A percentile compares a stretch with the other conserved stretches of the same genome.
These are phyloP conservation scores for Waltergamsia citrina DNA, from an alignment of 2,329 filamentous ascomycete species.

Conservation along the genomic window DNA sequence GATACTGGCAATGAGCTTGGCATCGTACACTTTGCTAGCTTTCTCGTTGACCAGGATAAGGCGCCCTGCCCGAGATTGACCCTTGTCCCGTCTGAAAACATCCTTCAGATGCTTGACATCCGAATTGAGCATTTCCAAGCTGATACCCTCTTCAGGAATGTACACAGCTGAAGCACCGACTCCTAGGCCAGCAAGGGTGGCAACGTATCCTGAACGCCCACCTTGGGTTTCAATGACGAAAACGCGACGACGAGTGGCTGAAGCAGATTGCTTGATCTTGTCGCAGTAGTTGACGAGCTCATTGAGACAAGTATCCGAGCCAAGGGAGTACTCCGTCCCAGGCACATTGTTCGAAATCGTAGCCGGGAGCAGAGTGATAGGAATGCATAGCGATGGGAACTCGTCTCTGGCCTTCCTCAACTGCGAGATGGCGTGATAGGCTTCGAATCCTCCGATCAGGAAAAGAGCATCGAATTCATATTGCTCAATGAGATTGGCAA, in stretches of 20 bases:
- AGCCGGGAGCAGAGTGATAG: slow-evolving; percentile 84
- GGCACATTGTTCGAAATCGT: slow-evolving; percentile 99
- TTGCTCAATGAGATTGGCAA: slow-evolving; percentile 73
- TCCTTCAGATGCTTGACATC: slow-evolving; percentile 86
- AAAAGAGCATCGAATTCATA: slow-evolving; percentile 90
- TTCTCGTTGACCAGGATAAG: slow-evolving; percentile 96
- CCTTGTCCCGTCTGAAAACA: slow-evolving; percentile 76
- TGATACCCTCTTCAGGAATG: slow-evolving; percentile 93
- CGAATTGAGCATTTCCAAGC: slow-evolving; percentile 80
- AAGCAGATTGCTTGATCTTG: slow-evolving; percentile 94
- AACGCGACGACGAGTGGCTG: slow-evolving; percentile 82
- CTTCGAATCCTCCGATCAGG: slow-evolving; percentile 90
- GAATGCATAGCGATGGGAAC: slow-evolving; percentile 83
- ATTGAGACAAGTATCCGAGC: slow-evolving; percentile 94
- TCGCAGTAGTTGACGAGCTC: slow-evolving; percentile 93
- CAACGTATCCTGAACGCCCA: slow-evolving; percentile 87
- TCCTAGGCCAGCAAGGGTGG: slow-evolving; percentile 80
- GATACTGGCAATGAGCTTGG: slow-evolving; percentile 89
- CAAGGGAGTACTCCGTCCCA: slow-evolving; percentile 92
- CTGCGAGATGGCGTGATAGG: slow-evolving; percentile 85
- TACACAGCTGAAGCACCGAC: slow-evolving; percentile 91
- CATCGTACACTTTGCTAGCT: slow-evolving; percentile 81
- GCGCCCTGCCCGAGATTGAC: slow-evolving; percentile 82
- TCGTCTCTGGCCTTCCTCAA: slow-evolving; percentile 70
- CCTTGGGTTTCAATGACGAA: slow-evolving; percentile 99